Conservation (phyloP, 805 yeast species). For the Metschnikowia shivogae region DNA sequence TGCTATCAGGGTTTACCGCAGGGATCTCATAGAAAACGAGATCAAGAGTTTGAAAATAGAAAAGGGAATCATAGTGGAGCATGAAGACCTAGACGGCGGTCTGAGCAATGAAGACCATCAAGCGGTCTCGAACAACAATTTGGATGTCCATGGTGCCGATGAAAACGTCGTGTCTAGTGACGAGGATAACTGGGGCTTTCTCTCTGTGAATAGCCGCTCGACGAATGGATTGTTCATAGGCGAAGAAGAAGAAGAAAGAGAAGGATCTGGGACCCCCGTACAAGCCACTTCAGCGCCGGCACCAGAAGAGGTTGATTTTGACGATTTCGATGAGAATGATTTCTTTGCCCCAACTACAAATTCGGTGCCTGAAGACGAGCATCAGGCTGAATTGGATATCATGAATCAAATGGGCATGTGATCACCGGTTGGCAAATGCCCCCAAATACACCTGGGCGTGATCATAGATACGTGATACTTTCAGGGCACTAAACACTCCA, state of each 20-base stretch:
- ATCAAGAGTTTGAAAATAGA: constrained; percentile 16
- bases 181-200: constrained; percentile 21
- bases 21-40: constrained; percentile 14
- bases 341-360: constrained; percentile 6
- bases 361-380: constrained; percentile 12
- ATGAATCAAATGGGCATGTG: constrained; percentile 38
- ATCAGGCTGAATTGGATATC: constrained; percentile 16
- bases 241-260: constrained; percentile 32
- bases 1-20: constrained; percentile 12
- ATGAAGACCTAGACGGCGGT: constrained; percentile 3
- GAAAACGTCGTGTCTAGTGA: constrained; percentile 13
- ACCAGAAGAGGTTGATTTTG: constrained; percentile 20
- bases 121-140: constrained; percentile 8
- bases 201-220: constrained; percentile 10
- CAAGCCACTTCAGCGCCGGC: neutral
- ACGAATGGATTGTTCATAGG: constrained; percentile 27
- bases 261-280: constrained; percentile 1
- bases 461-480: constrained; percentile 43
- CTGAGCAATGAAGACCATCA: constrained; percentile 7
- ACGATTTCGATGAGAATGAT: constrained; percentile 9
- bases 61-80: constrained; percentile 17
- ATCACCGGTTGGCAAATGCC: constrained; percentile 6
- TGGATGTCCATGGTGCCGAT: constrained; percentile 5
- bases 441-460: constrained; percentile 47
- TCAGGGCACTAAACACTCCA: constrained; percentile 17